phyloP scores from a whole-genome alignment of 2,329 filamentous ascomycete genomes.

The Fusarium paranaense region DNA sequence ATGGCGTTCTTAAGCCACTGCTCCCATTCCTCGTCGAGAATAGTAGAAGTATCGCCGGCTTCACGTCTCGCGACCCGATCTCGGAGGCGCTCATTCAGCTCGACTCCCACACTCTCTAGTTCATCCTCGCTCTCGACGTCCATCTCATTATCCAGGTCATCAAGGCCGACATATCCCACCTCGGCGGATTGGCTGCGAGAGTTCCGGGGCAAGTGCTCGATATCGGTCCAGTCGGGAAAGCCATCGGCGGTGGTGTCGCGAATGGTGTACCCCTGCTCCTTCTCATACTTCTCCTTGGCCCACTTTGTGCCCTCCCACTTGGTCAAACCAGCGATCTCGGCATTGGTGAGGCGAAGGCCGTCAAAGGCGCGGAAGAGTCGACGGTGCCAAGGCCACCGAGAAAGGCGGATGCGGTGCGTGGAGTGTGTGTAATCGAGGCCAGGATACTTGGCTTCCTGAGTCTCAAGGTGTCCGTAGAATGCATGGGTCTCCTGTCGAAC shows the following conservation, averaged over 20 bases:
- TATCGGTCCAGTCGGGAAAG: slow-evolving; percentile 67
- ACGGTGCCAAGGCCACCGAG: slow-evolving; percentile 81
- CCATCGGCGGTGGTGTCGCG: slow-evolving; percentile 78
- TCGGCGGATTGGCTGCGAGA: slow-evolving; percentile 23
- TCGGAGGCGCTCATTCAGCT: slow-evolving; percentile 73
- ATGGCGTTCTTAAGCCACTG: slow-evolving; percentile 79
- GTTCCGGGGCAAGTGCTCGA: slow-evolving; percentile 32
- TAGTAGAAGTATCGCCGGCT: slow-evolving; percentile 67
- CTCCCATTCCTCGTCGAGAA: slow-evolving; percentile 79
- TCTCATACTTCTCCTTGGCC: slow-evolving; percentile 84
- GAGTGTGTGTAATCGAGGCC: slow-evolving; percentile 81
- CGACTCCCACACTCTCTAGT: slow-evolving; percentile 67
- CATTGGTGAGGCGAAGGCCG: slow-evolving; percentile 72
- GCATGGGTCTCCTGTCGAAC: slow-evolving; percentile 82
- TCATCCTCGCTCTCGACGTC: slow-evolving; percentile 67
- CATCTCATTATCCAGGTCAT: slow-evolving; percentile 48
- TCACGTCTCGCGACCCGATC: slow-evolving; percentile 73
- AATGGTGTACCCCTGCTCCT: slow-evolving; percentile 77
- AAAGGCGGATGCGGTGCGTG: slow-evolving; percentile 81
- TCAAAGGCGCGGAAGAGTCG: slow-evolving; percentile 83
- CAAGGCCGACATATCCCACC: slow-evolving; percentile 32
- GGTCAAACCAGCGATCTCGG: slow-evolving; percentile 78
- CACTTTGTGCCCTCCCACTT: slow-evolving; percentile 88
- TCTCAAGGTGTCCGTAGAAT: slow-evolving; percentile 84
- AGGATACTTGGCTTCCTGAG: slow-evolving; percentile 83